These are phyloP conservation scores for Oryza coarctata DNA, from an alignment of 176 grass and related monocot genomes.

Conservation along the genomic window DNA sequence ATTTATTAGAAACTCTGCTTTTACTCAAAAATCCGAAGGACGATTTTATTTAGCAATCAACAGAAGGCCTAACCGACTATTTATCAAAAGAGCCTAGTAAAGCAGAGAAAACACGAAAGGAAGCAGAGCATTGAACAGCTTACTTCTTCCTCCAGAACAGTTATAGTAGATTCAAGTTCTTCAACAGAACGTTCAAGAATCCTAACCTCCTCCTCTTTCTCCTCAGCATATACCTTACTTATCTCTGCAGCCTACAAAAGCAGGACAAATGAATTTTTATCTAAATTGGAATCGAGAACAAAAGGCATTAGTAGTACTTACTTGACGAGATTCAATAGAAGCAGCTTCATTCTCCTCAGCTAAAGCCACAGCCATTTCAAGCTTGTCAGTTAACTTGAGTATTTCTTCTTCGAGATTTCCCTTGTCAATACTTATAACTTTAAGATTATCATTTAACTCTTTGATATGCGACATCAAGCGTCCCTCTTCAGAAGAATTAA, in stretches of 20 bases:
- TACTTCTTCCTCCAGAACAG: constrained; percentile 80
- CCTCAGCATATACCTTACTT: constrained; percentile 70
- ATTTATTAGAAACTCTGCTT: neutral
- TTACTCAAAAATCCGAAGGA: neutral
- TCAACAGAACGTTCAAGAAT: constrained; percentile 79
- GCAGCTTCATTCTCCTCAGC: constrained; percentile 91
- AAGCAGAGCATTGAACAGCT: constrained; percentile 15
- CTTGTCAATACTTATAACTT: constrained; percentile 48
- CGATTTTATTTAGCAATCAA: neutral
- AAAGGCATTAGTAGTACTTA: constrained; percentile 36
- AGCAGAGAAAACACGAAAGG: neutral
- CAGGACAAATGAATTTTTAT: constrained; percentile 24
- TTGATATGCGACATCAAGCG: constrained; percentile 39
- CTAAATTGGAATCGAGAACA: constrained; percentile 8
- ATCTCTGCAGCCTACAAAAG: constrained; percentile 64
- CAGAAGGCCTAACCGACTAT: neutral
- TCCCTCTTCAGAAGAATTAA: constrained; percentile 53
- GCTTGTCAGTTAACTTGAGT: constrained; percentile 52
- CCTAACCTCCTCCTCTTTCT: constrained; percentile 87
- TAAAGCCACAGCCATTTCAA: constrained; percentile 81
- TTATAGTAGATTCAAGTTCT: constrained; percentile 87
- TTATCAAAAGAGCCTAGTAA: neutral
- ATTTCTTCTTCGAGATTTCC: constrained; percentile 50
- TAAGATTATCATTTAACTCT: constrained; percentile 47
- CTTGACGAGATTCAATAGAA: constrained; percentile 72